Percentiles rank a stretch among this genome's conserved stretches.
Conservation (phyloP, 257 asterid genomes). For the Solanum habrochaites region DNA sequence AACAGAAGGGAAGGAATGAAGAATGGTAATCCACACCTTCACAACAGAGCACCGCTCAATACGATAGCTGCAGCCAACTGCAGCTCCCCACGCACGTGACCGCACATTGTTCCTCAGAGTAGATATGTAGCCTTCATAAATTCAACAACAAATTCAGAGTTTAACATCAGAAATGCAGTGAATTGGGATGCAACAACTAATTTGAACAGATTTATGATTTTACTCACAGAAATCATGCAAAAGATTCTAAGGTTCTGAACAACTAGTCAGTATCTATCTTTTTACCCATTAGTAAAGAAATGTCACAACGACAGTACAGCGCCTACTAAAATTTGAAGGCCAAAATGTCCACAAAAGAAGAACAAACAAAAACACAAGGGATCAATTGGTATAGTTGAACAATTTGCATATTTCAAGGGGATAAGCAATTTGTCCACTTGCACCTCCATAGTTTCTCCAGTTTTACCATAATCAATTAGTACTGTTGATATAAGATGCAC, state of each 20-base stretch:
- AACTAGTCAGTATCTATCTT: neutral
- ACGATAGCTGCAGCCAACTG: slow-evolving; percentile 84
- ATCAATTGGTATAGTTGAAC: neutral
- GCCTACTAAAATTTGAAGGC: neutral
- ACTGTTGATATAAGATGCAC: neutral
- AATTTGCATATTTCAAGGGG: neutral
- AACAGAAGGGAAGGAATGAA: neutral
- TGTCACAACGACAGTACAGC: neutral
- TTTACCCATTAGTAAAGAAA: neutral
- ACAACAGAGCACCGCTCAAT: slow-evolving; percentile 80
- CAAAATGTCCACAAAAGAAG: neutral
- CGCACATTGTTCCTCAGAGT: slow-evolving; percentile 92
- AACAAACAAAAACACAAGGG: neutral
- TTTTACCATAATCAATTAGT: neutral
- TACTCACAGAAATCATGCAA: neutral
- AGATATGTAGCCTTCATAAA: slow-evolving; percentile 65
- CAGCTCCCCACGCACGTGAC: slow-evolving; percentile 98
- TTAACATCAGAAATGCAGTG: neutral
- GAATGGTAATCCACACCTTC: slow-evolving; percentile 48
- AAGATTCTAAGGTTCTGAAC: neutral
- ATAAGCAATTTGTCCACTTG: neutral
- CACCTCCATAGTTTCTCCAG: neutral
- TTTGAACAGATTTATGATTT: neutral
- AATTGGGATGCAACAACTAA: neutral
- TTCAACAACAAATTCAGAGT: slow-evolving; percentile 2